Evolutionary conservation across 2,329 filamentous ascomycete genomes (phyloP).

Genomic region (Cercospora sp.): DNA sequence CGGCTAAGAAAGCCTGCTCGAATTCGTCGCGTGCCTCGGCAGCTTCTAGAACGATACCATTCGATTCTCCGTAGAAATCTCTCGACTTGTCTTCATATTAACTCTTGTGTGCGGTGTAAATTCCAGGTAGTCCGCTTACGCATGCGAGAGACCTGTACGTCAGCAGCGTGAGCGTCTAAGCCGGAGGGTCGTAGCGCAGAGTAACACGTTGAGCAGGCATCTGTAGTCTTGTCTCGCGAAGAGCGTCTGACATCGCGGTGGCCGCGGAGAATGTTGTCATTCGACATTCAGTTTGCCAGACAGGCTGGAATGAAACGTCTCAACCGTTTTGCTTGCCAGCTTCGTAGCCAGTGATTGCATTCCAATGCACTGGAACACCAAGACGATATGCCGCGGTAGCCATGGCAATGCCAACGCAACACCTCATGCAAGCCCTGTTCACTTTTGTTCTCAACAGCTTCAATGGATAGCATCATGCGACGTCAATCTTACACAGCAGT

Average conservation of each 20-base stretch:
- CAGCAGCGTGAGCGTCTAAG: neutral
- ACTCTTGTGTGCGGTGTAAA: neutral
- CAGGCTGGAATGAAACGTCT: conserved; percentile 2
- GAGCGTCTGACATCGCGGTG: neutral
- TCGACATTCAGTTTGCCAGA: neutral
- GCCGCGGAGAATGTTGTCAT: neutral
- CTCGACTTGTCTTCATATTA: neutral
- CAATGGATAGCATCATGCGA: neutral
- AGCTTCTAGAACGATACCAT: neutral
- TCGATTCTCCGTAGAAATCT: neutral
- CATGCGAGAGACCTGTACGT: neutral
- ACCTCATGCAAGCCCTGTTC: neutral
- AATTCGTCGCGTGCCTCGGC: neutral
- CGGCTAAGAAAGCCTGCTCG: neutral
- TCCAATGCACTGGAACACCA: neutral
- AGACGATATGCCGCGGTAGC: neutral
- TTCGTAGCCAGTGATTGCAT: neutral
- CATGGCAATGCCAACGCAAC: conserved; percentile 1
- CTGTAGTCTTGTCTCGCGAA: neutral
- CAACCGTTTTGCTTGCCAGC: neutral
- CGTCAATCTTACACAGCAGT: neutral
- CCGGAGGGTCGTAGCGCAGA: neutral
- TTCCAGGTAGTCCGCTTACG: neutral
- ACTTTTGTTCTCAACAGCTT: neutral
- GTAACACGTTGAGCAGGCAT: neutral